phyloP scores from a whole-genome alignment of 2,329 filamentous ascomycete species.

The Fusarium kyushuense region DNA sequence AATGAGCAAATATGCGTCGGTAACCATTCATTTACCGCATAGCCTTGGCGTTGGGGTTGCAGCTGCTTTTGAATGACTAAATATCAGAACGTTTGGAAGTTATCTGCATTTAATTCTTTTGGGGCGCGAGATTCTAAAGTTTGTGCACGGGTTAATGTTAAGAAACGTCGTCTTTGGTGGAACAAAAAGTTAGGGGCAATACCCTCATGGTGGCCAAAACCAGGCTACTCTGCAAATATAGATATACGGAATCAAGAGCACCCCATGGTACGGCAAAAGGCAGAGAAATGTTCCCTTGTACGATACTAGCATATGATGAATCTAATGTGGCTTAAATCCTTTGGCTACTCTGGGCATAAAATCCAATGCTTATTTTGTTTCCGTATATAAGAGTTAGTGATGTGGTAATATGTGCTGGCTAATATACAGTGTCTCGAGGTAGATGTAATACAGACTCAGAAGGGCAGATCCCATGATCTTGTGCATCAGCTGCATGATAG shows the following conservation, averaged over 20 bases:
- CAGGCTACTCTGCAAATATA: conserved; percentile 22
- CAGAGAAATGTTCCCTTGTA: conserved; percentile 33
- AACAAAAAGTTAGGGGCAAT: conserved; percentile 31
- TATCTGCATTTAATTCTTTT: conserved; percentile 40
- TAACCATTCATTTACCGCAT: conserved; percentile 46
- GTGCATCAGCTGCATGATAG: conserved; percentile 37
- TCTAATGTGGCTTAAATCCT: conserved; percentile 38
- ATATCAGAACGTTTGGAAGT: conserved; percentile 27
- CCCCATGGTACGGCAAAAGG: conserved; percentile 1
- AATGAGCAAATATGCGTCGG: conserved; percentile 24
- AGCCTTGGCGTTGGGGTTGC: conserved; percentile 46
- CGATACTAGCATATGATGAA: conserved; percentile 45
- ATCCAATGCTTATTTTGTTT: background rate
- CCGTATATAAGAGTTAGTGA: background rate
- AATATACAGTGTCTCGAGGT: background rate
- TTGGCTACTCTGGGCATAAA: background rate
- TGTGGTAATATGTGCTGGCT: background rate
- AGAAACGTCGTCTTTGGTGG: conserved; percentile 27
- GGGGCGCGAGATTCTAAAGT: conserved; percentile 19
- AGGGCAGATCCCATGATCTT: conserved; percentile 36
- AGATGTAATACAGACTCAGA: conserved; percentile 2
- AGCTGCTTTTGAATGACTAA: conserved; percentile 30
- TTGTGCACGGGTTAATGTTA: conserved; percentile 35
- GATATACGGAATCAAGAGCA: conserved; percentile 11
- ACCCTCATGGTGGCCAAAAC: conserved; percentile 18